These are phyloP conservation scores for Ascodesmis nigricans DNA, from an alignment of 495 filamentous ascomycete species.

Conservation along the genomic window DNA sequence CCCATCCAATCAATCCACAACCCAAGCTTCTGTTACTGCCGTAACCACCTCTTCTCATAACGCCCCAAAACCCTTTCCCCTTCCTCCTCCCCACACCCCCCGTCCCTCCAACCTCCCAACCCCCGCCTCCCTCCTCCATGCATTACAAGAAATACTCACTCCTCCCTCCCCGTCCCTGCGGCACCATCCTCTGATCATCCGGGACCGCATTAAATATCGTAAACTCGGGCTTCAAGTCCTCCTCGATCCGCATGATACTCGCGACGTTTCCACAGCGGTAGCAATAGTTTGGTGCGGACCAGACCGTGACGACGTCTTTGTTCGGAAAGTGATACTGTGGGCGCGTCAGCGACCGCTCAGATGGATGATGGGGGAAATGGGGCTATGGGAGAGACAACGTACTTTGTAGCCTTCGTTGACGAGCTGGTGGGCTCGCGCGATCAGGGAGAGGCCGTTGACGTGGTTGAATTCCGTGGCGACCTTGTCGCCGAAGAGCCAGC, in stretches of 20 bases:
- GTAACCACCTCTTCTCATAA: no score
- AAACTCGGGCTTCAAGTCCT: conserved; percentile 68
- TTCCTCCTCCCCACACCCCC: no score
- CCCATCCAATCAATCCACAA: no score
- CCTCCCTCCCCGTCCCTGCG: conserved; percentile 53
- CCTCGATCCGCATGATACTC: conserved; percentile 81
- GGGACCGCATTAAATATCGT: conserved; percentile 88
- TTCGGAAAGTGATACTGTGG: conserved; percentile 72
- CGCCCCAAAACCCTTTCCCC: no score
- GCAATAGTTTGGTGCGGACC: conserved; percentile 97
- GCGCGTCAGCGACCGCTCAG: conserved; percentile 2
- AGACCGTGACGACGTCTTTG: conserved; percentile 96
- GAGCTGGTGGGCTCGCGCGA: conserved; percentile 86
- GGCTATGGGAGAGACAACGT: conserved; percentile 5
- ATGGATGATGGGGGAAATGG: neutral
- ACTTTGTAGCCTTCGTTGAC: conserved; percentile 98
- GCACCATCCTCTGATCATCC: conserved; percentile 74
- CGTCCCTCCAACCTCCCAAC: no score
- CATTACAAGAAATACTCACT: conserved; percentile 86
- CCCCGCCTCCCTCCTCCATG: no score
- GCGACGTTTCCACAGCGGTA: conserved; percentile 96
- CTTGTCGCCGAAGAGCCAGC: conserved; percentile 95
- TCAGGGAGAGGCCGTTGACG: conserved; percentile 83
- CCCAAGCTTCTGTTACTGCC: no score
- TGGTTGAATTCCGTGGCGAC: conserved; percentile 98